Conservation (phyloP, 2,329 filamentous ascomycete genomes). For the Calcarisporium arbuscula region DNA sequence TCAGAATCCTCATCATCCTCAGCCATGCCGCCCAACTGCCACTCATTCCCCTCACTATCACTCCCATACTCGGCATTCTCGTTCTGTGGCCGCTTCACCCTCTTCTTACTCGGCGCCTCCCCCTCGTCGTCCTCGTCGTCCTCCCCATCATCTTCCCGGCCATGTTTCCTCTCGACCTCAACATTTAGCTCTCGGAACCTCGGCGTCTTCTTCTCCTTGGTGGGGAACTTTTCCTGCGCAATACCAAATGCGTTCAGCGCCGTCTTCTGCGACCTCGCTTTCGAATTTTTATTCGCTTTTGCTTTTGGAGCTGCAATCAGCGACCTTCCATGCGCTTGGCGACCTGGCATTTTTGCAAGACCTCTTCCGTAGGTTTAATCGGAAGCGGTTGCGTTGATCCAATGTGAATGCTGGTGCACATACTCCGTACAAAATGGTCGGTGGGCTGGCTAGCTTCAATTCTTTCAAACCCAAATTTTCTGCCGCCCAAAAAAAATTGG, state of each 20-base stretch:
- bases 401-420: too few relatives aligned
- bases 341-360: constrained; percentile 43
- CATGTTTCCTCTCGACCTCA: constrained; percentile 38
- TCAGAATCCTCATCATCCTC: constrained; percentile 57
- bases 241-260: constrained; percentile 53
- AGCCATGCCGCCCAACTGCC: constrained; percentile 62
- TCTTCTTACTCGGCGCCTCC: constrained; percentile 38
- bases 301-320: constrained; percentile 33
- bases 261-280: constrained; percentile 41
- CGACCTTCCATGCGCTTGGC: constrained; percentile 51
- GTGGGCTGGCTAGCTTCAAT: too few relatives aligned
- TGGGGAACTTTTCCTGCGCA: constrained; percentile 46
- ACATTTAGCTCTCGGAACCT: constrained; percentile 47
- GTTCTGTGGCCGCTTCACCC: constrained; percentile 39
- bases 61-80: constrained; percentile 65
- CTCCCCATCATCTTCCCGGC: constrained; percentile 36
- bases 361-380: constrained; percentile 9
- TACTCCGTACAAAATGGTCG: too few relatives aligned
- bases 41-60: constrained; percentile 81
- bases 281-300: constrained; percentile 34
- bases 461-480: too few relatives aligned
- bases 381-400: too few relatives aligned
- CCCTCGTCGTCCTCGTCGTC: constrained; percentile 49
- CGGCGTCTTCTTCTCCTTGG: constrained; percentile 39
- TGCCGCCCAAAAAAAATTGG: constrained; percentile 23